phyloP scores from a whole-genome alignment of 352 stramenopile genomes.

The Lagenidium giganteum region DNA sequence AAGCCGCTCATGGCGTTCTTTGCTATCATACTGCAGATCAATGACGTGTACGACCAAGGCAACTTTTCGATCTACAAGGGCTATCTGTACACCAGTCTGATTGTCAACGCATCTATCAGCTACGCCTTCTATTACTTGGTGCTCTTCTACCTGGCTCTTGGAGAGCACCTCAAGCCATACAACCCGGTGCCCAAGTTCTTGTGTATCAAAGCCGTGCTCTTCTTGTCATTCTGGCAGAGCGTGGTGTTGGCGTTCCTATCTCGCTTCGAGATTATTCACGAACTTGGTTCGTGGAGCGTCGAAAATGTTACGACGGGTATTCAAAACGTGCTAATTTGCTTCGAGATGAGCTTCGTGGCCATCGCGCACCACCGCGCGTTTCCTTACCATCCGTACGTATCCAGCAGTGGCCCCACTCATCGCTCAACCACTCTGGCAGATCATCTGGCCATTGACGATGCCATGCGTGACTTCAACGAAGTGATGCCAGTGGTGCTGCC shows the following conservation, averaged over 20 bases:
- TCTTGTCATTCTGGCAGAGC: conserved; percentile 98
- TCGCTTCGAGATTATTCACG: conserved; percentile 85
- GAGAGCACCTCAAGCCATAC: conserved; percentile 87
- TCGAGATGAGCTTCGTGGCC: conserved; percentile 98
- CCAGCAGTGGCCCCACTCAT: conserved; percentile 33
- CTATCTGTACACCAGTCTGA: conserved; percentile 91
- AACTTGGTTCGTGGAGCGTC: conserved; percentile 90
- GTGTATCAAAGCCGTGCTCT: conserved; percentile 98
- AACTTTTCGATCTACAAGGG: conserved; percentile 78
- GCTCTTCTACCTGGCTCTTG: conserved; percentile 95
- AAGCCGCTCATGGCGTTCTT: conserved; percentile 90
- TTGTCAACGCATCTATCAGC: conserved; percentile 95
- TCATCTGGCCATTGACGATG: conserved; percentile 91
- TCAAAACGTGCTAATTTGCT: conserved; percentile 98
- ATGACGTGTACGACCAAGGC: conserved; percentile 78
- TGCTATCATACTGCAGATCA: conserved; percentile 81
- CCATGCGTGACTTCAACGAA: conserved; percentile 92
- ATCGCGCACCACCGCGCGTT: conserved; percentile 97
- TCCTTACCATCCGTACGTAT: conserved; percentile 81
- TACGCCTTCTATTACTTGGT: conserved; percentile 97
- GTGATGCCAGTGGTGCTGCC: conserved; percentile 85
- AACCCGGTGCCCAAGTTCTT: conserved; percentile 98
- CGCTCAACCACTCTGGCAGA: conserved; percentile 85
- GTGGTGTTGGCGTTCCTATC: conserved; percentile 89
- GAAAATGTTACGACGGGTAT: conserved; percentile 96